A percentile compares a stretch with the other conserved stretches of the same genome.
Evolutionary conservation across 2,329 filamentous ascomycete genomes (phyloP).

Genomic region (Colletotrichum incanum): DNA sequence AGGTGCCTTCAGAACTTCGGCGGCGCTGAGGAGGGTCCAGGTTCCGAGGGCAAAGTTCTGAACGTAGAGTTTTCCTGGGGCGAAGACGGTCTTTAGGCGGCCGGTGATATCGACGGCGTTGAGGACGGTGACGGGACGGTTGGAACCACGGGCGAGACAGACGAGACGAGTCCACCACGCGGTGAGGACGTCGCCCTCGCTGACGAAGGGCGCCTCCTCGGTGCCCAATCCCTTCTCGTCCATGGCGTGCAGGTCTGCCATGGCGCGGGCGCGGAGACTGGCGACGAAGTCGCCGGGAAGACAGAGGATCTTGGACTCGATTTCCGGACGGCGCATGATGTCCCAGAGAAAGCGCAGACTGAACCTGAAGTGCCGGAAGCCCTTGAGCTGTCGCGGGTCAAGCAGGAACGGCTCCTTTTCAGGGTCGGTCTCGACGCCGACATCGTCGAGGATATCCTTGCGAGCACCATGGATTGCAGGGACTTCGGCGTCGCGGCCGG

Average conservation of each 20-base stretch:
- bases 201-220: slow-evolving; percentile 55
- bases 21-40: slow-evolving; percentile 46
- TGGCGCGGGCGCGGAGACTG: slow-evolving; percentile 51
- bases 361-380: slow-evolving; percentile 52
- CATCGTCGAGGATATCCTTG: slow-evolving; percentile 54
- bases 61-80: slow-evolving; percentile 44
- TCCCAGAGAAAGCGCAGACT: slow-evolving; percentile 53
- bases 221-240: slow-evolving; percentile 33
- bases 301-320: slow-evolving; percentile 57
- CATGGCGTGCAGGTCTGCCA: slow-evolving; percentile 48
- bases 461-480: slow-evolving; percentile 52
- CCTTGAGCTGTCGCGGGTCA: slow-evolving; percentile 47
- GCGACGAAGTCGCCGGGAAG: slow-evolving; percentile 53
- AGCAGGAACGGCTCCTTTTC: slow-evolving; percentile 50
- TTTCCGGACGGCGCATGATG: slow-evolving; percentile 49
- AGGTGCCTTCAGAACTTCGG: slow-evolving; percentile 45
- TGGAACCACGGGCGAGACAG: slow-evolving; percentile 27
- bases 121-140: slow-evolving; percentile 47
- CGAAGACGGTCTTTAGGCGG: slow-evolving; percentile 45
- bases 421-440: slow-evolving; percentile 44
- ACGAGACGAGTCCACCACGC: slow-evolving; percentile 56
- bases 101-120: slow-evolving; percentile 49
- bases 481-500: slow-evolving; percentile 59
- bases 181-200: slow-evolving; percentile 62
- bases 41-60: slow-evolving; percentile 48